Conservation (phyloP, 2,329 filamentous ascomycete genomes). For the Fusarium fujikuroi region DNA sequence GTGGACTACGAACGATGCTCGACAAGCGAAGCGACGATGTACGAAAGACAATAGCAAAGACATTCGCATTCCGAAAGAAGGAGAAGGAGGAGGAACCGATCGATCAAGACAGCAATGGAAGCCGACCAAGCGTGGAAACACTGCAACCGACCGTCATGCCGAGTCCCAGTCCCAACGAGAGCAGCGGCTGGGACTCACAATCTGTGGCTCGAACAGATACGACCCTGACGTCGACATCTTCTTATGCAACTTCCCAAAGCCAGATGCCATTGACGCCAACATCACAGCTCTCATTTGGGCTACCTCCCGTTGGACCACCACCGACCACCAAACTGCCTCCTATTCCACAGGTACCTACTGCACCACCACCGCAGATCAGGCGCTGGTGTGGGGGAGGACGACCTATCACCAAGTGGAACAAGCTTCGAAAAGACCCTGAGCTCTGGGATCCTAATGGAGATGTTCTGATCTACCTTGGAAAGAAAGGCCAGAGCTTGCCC, state of each 20-base stretch:
- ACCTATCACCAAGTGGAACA: conserved; percentile 64
- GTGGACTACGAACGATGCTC: conserved; percentile 61
- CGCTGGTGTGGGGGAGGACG: conserved; percentile 64
- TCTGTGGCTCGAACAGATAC: conserved; percentile 20
- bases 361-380: conserved; percentile 54
- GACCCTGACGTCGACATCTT: conserved; percentile 10
- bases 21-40: conserved; percentile 68
- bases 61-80: conserved; percentile 62
- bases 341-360: conserved; percentile 46
- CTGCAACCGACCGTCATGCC: conserved; percentile 28
- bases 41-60: conserved; percentile 63
- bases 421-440: conserved; percentile 68
- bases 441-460: conserved; percentile 71
- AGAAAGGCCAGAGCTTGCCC: conserved; percentile 57
- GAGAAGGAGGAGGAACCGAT: conserved; percentile 53
- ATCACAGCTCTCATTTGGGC: conserved; percentile 31
- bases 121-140: conserved; percentile 38
- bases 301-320: conserved; percentile 49
- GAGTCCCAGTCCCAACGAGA: conserved; percentile 15
- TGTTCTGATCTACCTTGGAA: conserved; percentile 66
- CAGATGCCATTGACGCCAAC: conserved; percentile 33
- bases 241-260: conserved; percentile 32
- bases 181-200: conserved; percentile 19
- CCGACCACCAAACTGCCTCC: conserved; percentile 57
- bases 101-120: conserved; percentile 28